Evolutionary conservation across 306 rosid species (phyloP).

Genomic region (Pterocarpus santalinus): DNA sequence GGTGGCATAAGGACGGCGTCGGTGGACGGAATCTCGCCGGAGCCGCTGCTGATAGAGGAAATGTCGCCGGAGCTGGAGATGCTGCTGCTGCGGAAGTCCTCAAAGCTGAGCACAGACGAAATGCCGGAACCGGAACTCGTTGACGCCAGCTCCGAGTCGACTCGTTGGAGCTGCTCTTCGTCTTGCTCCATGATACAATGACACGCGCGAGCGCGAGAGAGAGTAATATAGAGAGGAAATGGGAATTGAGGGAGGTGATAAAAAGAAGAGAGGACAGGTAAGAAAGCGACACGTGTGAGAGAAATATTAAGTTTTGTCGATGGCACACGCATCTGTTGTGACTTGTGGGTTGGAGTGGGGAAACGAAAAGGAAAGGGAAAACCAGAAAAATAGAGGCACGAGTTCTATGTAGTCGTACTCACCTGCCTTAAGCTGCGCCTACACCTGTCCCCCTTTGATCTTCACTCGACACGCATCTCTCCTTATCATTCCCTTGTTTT

Average conservation of each 20-base stretch:
- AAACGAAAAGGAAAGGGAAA: conserved; percentile 18
- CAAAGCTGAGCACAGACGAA: conserved; percentile 55
- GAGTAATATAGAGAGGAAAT: neutral
- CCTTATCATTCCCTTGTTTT: neutral
- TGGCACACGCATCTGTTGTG: conserved; percentile 67
- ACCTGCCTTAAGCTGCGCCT: conserved; percentile 44
- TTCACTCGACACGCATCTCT: conserved; percentile 27
- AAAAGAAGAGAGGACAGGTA: conserved; percentile 54
- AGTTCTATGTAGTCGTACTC: conserved; percentile 46
- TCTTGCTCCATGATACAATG: conserved; percentile 33
- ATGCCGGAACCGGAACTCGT: conserved; percentile 55
- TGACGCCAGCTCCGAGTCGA: conserved; percentile 55
- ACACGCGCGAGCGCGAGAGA: neutral
- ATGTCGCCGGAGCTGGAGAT: conserved; percentile 59
- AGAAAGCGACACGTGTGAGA: conserved; percentile 69
- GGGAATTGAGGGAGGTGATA: conserved; percentile 41
- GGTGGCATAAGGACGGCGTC: conserved; percentile 28
- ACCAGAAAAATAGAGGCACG: neutral
- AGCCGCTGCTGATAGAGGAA: conserved; percentile 60
- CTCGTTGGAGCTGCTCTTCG: conserved; percentile 55
- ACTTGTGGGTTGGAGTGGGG: conserved; percentile 23
- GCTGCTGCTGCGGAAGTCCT: conserved; percentile 44
- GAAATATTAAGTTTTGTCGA: conserved; percentile 50
- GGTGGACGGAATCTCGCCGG: conserved; percentile 65
- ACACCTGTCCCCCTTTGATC: conserved; percentile 52